phyloP scores from a whole-genome alignment of 805 yeast genomes.

The Kockiozyma suomiensis region DNA sequence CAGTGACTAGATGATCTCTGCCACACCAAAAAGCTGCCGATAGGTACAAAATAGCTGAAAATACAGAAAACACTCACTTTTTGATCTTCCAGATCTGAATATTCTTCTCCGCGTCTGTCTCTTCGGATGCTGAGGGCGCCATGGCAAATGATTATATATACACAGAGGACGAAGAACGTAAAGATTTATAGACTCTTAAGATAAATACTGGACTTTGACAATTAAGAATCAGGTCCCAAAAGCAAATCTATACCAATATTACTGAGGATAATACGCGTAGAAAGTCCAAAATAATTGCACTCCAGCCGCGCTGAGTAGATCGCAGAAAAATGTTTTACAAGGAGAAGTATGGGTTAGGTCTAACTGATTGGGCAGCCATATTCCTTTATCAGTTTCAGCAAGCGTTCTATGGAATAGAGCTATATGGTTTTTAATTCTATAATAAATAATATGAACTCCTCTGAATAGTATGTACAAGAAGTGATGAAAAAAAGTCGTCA shows the following conservation, averaged over 20 bases:
- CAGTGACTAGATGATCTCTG: no score
- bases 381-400: no score
- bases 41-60: neutral
- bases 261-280: neutral
- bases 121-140: slow-evolving; percentile 43
- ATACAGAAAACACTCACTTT: slow-evolving; percentile 48
- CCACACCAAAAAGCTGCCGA: neutral
- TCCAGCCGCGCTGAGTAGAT: neutral
- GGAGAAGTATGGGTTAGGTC: neutral
- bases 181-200: neutral
- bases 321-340: neutral
- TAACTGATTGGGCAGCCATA: neutral
- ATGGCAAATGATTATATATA: slow-evolving; percentile 34
- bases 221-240: neutral
- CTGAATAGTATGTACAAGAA: slow-evolving; percentile 19
- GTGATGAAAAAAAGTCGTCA: neutral
- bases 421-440: no score
- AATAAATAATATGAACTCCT: no score
- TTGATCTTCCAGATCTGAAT: slow-evolving; percentile 99
- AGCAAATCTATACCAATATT: neutral
- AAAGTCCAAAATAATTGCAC: neutral
- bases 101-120: slow-evolving; percentile 88
- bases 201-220: no score
- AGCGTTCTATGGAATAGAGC: no score
- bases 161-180: neutral